Conservation (phyloP, 257 asterid species). For the Nicotiana tomentosiformis region DNA sequence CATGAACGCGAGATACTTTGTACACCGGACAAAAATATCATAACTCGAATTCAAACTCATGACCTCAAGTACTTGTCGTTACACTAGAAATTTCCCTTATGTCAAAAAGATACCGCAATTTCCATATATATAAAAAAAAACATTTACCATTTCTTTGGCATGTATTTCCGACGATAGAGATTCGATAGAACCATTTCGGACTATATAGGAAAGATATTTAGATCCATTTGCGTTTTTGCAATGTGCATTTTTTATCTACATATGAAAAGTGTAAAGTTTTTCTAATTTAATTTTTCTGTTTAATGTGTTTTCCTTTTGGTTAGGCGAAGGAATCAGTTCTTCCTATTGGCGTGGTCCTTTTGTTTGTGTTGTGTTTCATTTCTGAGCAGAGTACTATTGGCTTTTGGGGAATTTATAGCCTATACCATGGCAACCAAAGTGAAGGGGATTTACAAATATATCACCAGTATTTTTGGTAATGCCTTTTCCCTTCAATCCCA, state of each 20-base stretch:
- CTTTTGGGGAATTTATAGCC: not conserved
- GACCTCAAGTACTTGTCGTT: not conserved
- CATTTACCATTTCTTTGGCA: not conserved
- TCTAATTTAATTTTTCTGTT: not conserved
- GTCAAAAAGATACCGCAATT: not conserved
- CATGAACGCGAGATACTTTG: no score
- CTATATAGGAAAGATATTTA: not conserved
- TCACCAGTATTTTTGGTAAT: constrained; percentile 71
- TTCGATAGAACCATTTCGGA: not conserved
- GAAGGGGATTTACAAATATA: constrained; percentile 69
- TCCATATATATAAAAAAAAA: not conserved
- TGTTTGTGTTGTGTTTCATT: constrained; percentile 17
- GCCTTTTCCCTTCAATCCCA: not conserved
- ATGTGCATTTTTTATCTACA: not conserved
- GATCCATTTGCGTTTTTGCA: constrained; percentile 23
- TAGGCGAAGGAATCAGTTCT: not conserved
- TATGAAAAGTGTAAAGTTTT: not conserved
- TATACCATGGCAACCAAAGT: constrained; percentile 47
- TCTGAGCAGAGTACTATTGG: constrained; percentile 16
- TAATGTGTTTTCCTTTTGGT: constrained; percentile 7
- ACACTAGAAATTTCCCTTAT: not conserved
- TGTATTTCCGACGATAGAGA: not conserved
- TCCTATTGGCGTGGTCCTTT: constrained; percentile 18
- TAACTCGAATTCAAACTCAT: not conserved
- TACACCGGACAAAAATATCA: not conserved